Percentiles rank a stretch among this genome's conserved stretches.
Conservation (phyloP, 164 flowering plant species). For the Umbellularia californica region DNA sequence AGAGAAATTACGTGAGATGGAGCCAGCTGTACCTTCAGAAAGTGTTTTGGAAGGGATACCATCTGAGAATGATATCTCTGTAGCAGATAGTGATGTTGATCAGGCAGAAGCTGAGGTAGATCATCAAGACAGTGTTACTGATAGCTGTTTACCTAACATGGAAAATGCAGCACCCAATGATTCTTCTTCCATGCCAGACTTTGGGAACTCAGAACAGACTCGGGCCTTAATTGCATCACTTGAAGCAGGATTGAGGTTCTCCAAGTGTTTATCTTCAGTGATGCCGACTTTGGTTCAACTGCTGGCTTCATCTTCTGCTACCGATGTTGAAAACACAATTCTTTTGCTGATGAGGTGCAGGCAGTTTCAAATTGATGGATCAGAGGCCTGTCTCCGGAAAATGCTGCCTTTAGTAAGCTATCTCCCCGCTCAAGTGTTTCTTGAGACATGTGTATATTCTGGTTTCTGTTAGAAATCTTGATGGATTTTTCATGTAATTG, state of each 20-base stretch:
- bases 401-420: constrained; percentile 87
- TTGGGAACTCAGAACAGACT: constrained; percentile 88
- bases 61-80: constrained; percentile 28
- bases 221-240: constrained; percentile 95
- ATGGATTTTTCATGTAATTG: no score
- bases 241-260: constrained; percentile 86
- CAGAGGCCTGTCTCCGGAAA: constrained; percentile 88
- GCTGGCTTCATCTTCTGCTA: constrained; percentile 94
- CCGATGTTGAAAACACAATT: constrained; percentile 92
- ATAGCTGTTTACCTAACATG: constrained; percentile 49
- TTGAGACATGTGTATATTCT: background rate
- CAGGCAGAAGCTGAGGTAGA: constrained; percentile 24
- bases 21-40: constrained; percentile 38
- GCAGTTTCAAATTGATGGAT: constrained; percentile 94
- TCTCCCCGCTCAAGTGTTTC: background rate
- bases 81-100: constrained; percentile 50
- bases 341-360: constrained; percentile 89
- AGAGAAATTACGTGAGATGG: constrained; percentile 61
- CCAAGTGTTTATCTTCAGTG: constrained; percentile 66
- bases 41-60: constrained; percentile 34
- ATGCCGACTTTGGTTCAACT: constrained; percentile 94
- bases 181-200: constrained; percentile 54
- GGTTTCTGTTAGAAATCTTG: background rate
- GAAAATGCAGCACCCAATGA: constrained; percentile 38
- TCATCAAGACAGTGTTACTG: constrained; percentile 55